phyloP scores from a whole-genome alignment of 2,329 filamentous ascomycete genomes.

The Pseudogymnoascus sp. region DNA sequence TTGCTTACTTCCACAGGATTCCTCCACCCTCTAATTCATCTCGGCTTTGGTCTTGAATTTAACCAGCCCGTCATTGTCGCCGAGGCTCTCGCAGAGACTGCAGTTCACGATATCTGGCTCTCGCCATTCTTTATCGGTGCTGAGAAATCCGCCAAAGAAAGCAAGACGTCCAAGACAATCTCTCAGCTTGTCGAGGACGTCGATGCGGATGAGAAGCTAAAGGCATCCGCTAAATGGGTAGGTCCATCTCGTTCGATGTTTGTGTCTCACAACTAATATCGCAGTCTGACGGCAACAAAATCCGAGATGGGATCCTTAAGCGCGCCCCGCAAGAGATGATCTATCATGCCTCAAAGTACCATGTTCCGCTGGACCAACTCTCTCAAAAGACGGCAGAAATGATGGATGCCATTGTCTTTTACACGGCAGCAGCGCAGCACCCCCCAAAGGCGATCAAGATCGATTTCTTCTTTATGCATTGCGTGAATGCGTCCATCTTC shows the following conservation, averaged over 20 bases:
- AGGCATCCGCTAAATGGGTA: slow-evolving; percentile 39
- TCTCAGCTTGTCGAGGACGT: slow-evolving; percentile 54
- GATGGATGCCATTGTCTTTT: slow-evolving; percentile 52
- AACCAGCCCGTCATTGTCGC: slow-evolving; percentile 72
- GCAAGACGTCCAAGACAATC: slow-evolving; percentile 36
- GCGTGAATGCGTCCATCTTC: slow-evolving; percentile 61
- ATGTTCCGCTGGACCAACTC: slow-evolving; percentile 41
- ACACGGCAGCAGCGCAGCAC: slow-evolving; percentile 46
- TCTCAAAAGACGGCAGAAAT: slow-evolving; percentile 54
- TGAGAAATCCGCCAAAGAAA: slow-evolving; percentile 39
- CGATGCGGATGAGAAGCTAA: slow-evolving; percentile 46
- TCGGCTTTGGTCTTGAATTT: slow-evolving; percentile 80
- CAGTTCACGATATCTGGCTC: slow-evolving; percentile 55
- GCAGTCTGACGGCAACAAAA: slow-evolving; percentile 47
- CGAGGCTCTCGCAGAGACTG: slow-evolving; percentile 67
- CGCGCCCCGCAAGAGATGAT: slow-evolving; percentile 57
- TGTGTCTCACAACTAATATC: not conserved
- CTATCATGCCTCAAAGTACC: slow-evolving; percentile 49
- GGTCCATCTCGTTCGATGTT: slow-evolving; percentile 11
- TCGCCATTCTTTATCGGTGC: slow-evolving; percentile 43
- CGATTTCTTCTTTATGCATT: slow-evolving; percentile 80
- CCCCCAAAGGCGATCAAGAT: slow-evolving; percentile 59
- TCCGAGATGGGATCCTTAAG: slow-evolving; percentile 58
- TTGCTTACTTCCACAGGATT: slow-evolving; percentile 41
- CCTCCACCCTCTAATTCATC: slow-evolving; percentile 72